Evolutionary conservation across 2,329 filamentous ascomycete genomes (phyloP).

Genomic region (Claviceps spartinae): DNA sequence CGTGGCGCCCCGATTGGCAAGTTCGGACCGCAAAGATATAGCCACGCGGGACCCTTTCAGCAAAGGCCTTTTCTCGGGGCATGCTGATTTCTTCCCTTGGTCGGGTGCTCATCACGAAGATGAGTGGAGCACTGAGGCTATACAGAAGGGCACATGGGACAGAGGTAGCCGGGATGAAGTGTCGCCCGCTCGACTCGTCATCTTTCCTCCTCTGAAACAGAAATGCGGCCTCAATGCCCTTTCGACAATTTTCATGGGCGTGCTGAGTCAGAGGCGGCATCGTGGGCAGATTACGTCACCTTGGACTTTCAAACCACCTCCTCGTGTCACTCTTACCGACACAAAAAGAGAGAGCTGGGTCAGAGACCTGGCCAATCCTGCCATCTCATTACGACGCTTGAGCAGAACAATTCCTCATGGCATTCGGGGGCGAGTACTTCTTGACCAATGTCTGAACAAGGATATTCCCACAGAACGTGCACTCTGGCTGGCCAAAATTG

Average conservation of each 20-base stretch:
- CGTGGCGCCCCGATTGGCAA: slow-evolving; percentile 39
- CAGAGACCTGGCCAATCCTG: slow-evolving; percentile 75
- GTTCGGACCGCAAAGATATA: slow-evolving; percentile 21
- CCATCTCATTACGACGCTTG: slow-evolving; percentile 67
- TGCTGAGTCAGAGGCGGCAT: slow-evolving; percentile 67
- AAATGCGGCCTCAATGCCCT: slow-evolving; percentile 68
- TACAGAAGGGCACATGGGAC: slow-evolving; percentile 75
- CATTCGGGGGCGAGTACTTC: slow-evolving; percentile 69
- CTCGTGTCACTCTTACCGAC: slow-evolving; percentile 88
- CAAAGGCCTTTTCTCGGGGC: slow-evolving; percentile 27
- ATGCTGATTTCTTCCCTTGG: slow-evolving; percentile 85
- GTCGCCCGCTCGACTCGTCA: slow-evolving; percentile 56
- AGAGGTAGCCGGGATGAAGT: slow-evolving; percentile 65
- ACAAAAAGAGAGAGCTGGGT: slow-evolving; percentile 91
- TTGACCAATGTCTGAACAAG: slow-evolving; percentile 89
- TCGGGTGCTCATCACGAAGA: slow-evolving; percentile 81
- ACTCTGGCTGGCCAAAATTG: slow-evolving; percentile 90
- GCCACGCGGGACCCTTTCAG: slow-evolving; percentile 22
- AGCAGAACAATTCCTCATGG: slow-evolving; percentile 93
- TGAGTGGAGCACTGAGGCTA: slow-evolving; percentile 63
- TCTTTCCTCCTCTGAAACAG: slow-evolving; percentile 73
- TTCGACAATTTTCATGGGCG: slow-evolving; percentile 68
- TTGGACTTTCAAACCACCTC: slow-evolving; percentile 90
- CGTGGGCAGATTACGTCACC: slow-evolving; percentile 62
- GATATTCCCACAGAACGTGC: slow-evolving; percentile 76